A percentile compares a stretch with the other conserved stretches of the same genome.
These are phyloP conservation scores for Puccinia hordei DNA, from an alignment of 1,284 basidiomycete genomes.

Conservation along the genomic window DNA sequence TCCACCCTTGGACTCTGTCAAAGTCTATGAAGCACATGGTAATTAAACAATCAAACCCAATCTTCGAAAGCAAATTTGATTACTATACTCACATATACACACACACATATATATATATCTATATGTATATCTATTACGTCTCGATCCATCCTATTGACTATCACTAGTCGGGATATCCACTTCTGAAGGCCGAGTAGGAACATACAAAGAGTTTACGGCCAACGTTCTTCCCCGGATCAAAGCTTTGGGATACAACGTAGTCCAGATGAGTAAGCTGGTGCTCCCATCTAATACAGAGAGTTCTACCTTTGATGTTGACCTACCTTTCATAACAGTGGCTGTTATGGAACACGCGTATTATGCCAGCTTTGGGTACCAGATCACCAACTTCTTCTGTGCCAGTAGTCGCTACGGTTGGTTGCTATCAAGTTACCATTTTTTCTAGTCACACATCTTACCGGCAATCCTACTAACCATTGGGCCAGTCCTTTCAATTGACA, in stretches of 20 bases:
- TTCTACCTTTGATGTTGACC: background rate
- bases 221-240: conserved; percentile 85
- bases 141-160: background rate
- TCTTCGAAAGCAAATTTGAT: background rate
- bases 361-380: conserved; percentile 98
- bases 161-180: conserved; percentile 85
- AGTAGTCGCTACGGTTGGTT: conserved; percentile 77
- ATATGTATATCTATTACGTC: no score
- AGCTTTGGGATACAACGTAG: conserved; percentile 89
- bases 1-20: conserved; percentile 68
- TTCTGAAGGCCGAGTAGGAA: conserved; percentile 79
- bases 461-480: background rate
- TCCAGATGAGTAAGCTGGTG: conserved; percentile 68
- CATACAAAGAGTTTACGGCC: conserved; percentile 90
- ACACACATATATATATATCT: no score
- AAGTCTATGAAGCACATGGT: conserved; percentile 92
- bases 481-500: conserved; percentile 34
- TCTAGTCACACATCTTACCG: background rate
- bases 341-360: conserved; percentile 99
- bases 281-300: background rate
- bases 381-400: conserved; percentile 96
- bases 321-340: conserved; percentile 55
- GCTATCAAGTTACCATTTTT: background rate
- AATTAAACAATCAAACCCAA: conserved; percentile 49
- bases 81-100: no score